Evolutionary conservation across 768 basidiomycete species (phyloP).

Genomic region (Termitomyces titanicus): DNA sequence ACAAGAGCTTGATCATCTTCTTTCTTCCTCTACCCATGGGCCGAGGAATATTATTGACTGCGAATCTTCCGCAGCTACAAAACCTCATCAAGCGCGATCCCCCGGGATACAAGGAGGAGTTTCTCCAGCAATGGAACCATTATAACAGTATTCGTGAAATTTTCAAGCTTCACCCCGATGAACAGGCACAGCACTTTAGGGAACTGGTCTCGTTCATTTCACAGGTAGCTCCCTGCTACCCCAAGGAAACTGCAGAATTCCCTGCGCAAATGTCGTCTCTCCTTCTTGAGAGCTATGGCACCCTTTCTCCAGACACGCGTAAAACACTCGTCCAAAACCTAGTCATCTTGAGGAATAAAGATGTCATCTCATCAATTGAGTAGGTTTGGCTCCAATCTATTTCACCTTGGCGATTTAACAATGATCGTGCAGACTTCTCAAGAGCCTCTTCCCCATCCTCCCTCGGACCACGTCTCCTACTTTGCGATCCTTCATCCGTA

Average conservation of each 20-base stretch:
- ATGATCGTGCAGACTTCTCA: conserved; percentile 63
- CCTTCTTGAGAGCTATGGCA: conserved; percentile 74
- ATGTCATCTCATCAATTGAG: conserved; percentile 91
- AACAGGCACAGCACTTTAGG: conserved; percentile 79
- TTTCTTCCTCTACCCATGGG: conserved; percentile 32
- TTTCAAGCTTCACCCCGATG: conserved; percentile 76
- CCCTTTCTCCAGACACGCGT: conserved; percentile 75
- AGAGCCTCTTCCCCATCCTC: conserved; percentile 89
- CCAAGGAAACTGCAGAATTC: conserved; percentile 83
- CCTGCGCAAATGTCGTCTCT: conserved; percentile 76
- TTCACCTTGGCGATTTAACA: background rate
- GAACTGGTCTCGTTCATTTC: conserved; percentile 86
- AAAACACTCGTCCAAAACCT: conserved; percentile 86
- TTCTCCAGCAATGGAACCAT: conserved; percentile 94
- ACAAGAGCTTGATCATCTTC: conserved; percentile 10
- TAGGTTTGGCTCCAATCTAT: conserved; percentile 35
- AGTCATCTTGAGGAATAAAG: conserved; percentile 90
- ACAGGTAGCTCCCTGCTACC: conserved; percentile 91
- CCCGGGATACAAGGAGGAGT: conserved; percentile 87
- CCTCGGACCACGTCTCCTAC: conserved; percentile 88
- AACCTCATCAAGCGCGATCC: conserved; percentile 97
- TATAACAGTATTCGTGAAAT: conserved; percentile 87
- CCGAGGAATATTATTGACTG: conserved; percentile 75
- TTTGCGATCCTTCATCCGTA: conserved; percentile 82
- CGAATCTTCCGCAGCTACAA: conserved; percentile 92